phyloP scores from a whole-genome alignment of 2,329 filamentous ascomycete species.

The Metarhizium robertsii region DNA sequence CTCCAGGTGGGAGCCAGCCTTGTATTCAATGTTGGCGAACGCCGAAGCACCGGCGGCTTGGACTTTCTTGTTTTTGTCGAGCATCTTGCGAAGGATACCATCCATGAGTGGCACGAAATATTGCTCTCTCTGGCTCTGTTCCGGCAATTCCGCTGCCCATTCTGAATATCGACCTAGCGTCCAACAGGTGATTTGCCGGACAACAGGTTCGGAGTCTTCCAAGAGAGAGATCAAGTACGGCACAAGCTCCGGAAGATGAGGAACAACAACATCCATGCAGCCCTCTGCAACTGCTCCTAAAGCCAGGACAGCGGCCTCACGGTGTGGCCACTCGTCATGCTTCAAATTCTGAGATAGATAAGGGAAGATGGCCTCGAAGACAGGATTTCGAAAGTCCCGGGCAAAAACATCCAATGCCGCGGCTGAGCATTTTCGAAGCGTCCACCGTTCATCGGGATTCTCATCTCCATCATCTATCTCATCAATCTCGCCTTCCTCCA shows the following conservation, averaged over 20 bases:
- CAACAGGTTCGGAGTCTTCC: slow-evolving; percentile 77
- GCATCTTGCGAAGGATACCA: slow-evolving; percentile 85
- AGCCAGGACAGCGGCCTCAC: slow-evolving; percentile 89
- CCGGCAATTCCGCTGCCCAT: slow-evolving; percentile 74
- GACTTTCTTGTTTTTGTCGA: slow-evolving; percentile 95
- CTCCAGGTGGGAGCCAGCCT: slow-evolving; percentile 69
- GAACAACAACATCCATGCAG: slow-evolving; percentile 81
- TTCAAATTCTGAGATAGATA: slow-evolving; percentile 86
- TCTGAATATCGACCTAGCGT: slow-evolving; percentile 86
- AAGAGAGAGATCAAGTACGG: slow-evolving; percentile 84
- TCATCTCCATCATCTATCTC: slow-evolving; percentile 69
- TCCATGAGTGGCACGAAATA: slow-evolving; percentile 98
- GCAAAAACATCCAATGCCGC: slow-evolving; percentile 92
- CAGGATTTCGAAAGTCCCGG: slow-evolving; percentile 74
- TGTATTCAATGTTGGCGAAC: slow-evolving; percentile 93
- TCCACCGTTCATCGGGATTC: slow-evolving; percentile 89
- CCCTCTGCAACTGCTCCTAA: slow-evolving; percentile 92
- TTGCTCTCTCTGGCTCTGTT: slow-evolving; percentile 56
- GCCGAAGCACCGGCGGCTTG: slow-evolving; percentile 94
- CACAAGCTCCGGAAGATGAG: slow-evolving; percentile 82
- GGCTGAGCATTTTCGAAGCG: slow-evolving; percentile 90
- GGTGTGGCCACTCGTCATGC: slow-evolving; percentile 81
- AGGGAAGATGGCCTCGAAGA: slow-evolving; percentile 86
- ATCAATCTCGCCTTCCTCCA: slow-evolving; percentile 83
- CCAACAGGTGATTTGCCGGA: slow-evolving; percentile 97